phyloP scores from a whole-genome alignment of 2,329 filamentous ascomycete genomes.

The Talaromyces rugulosus region DNA sequence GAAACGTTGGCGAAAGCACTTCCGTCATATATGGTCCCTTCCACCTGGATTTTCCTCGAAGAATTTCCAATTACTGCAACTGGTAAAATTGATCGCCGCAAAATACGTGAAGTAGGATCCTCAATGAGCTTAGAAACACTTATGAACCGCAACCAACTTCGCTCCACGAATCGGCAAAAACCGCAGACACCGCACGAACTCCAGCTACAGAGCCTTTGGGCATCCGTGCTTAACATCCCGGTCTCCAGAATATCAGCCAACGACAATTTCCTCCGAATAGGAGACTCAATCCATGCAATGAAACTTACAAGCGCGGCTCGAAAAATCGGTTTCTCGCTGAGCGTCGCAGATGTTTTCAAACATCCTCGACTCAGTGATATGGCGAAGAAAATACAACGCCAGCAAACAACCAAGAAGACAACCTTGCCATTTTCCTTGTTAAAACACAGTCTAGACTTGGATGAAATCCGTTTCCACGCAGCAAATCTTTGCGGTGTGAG shows the following conservation, averaged over 20 bases:
- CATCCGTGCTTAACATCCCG: slow-evolving; percentile 30
- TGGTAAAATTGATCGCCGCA: slow-evolving; percentile 1
- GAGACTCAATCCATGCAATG: slow-evolving; percentile 28
- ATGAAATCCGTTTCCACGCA: background rate
- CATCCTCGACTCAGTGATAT: slow-evolving; percentile 40
- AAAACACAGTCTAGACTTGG: background rate
- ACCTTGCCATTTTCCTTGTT: background rate
- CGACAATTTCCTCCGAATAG: slow-evolving; percentile 25
- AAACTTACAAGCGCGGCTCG: slow-evolving; percentile 20
- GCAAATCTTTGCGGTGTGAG: background rate
- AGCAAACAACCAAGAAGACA: background rate
- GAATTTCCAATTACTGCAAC: background rate
- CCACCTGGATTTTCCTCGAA: background rate
- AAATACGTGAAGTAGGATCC: background rate
- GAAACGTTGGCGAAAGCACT: slow-evolving; percentile 9
- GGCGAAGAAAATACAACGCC: slow-evolving; percentile 38
- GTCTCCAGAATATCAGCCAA: slow-evolving; percentile 26
- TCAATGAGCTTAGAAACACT: background rate
- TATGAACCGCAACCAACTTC: slow-evolving; percentile 14
- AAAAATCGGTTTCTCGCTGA: slow-evolving; percentile 17
- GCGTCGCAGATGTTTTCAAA: slow-evolving; percentile 22
- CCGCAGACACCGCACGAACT: background rate
- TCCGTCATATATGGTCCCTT: slow-evolving; percentile 1
- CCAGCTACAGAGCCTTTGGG: slow-evolving; percentile 3
- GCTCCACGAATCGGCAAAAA: background rate